These are phyloP conservation scores for Polychaeton citri DNA, from an alignment of 2,329 filamentous ascomycete species.

Conservation along the genomic window DNA sequence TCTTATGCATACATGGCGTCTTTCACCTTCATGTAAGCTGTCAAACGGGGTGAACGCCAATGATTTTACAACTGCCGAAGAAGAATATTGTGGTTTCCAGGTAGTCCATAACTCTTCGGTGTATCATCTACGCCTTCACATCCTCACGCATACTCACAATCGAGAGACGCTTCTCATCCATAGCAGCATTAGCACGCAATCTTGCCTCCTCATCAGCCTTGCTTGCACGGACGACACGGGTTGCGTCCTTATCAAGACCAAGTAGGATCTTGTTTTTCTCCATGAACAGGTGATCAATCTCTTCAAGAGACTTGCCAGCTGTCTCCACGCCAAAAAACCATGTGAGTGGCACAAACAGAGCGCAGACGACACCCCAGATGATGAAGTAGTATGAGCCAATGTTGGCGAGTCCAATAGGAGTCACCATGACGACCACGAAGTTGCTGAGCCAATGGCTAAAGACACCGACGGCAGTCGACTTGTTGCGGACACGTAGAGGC, in stretches of 20 bases:
- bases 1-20: too few species aligned
- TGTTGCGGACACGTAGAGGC: constrained; percentile 34
- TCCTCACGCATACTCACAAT: constrained; percentile 1
- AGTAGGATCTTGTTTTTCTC: constrained; percentile 19
- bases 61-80: too few species aligned
- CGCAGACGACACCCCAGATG: constrained; percentile 42
- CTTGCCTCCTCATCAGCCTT: constrained; percentile 14
- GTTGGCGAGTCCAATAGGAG: constrained; percentile 12
- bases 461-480: constrained; percentile 34
- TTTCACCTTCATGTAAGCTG: too few species aligned
- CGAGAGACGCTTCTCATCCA: constrained; percentile 1
- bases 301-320: constrained; percentile 13
- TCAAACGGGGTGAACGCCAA: too few species aligned
- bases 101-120: too few species aligned
- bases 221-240: constrained; percentile 9
- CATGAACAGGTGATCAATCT: constrained; percentile 18
- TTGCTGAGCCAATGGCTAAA: constrained; percentile 38
- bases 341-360: constrained; percentile 32
- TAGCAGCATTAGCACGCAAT: constrained; percentile 9
- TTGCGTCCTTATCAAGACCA: constrained; percentile 19
- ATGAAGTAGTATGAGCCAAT: constrained; percentile 40
- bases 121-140: too few species aligned
- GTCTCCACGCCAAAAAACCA: constrained; percentile 25
- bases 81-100: too few species aligned
- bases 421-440: constrained; percentile 24